phyloP scores from a whole-genome alignment of 345 rosid species.

The Iberis pinnata region DNA sequence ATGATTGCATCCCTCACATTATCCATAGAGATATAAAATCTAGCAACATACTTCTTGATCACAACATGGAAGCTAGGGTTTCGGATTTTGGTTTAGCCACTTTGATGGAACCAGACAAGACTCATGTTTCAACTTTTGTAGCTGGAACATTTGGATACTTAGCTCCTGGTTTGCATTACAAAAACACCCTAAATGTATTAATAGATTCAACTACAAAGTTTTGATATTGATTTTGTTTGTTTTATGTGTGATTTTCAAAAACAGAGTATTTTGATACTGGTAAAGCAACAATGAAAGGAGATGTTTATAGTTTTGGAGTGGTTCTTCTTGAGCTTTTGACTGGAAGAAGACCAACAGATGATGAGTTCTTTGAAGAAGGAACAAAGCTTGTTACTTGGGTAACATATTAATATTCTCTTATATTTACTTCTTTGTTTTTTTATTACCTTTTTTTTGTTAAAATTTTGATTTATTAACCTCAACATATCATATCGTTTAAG shows the following conservation, averaged over 20 bases:
- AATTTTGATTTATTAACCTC: no score
- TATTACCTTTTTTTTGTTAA: not conserved
- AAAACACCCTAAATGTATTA: not conserved
- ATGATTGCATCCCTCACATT: conserved; percentile 83
- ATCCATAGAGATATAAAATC: conserved; percentile 86
- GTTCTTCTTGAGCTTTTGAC: conserved; percentile 73
- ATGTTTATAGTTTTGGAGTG: conserved; percentile 84
- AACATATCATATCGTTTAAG: no score
- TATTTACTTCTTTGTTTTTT: no score
- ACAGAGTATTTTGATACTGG: conserved; percentile 80
- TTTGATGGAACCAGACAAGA: conserved; percentile 69
- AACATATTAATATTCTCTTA: no score
- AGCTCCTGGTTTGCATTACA: conserved; percentile 55
- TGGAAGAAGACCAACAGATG: conserved; percentile 71
- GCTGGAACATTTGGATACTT: conserved; percentile 89
- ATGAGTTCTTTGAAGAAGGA: conserved; percentile 75
- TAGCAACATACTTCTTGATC: conserved; percentile 73
- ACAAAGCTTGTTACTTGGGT: conserved; percentile 92
- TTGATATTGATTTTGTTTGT: not conserved
- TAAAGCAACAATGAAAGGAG: conserved; percentile 73
- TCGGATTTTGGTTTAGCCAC: conserved; percentile 85
- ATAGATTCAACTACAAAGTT: no score
- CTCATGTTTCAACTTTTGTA: conserved; percentile 73
- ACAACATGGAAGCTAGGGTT: conserved; percentile 73
- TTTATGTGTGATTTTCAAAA: no score